Conservation (phyloP, 2,329 filamentous ascomycete species). For the Sporothrix dimorphospora region DNA sequence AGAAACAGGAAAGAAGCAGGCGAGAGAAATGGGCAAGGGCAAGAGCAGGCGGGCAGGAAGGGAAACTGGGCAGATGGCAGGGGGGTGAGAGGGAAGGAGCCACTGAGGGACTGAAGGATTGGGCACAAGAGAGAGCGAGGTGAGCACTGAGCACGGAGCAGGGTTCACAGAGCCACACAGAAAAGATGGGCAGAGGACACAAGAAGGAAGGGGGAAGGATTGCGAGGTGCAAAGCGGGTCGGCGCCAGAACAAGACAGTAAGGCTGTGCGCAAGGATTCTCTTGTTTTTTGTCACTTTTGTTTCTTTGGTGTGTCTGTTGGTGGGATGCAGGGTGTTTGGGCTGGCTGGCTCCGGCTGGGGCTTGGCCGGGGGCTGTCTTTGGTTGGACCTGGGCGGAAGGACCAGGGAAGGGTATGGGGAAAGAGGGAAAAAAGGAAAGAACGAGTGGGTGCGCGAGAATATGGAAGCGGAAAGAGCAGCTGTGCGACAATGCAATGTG, state of each 20-base stretch:
- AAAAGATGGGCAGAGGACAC: neutral
- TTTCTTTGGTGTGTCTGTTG: neutral
- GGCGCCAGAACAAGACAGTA: slow-evolving; percentile 10
- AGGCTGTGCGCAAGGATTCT: slow-evolving; percentile 21
- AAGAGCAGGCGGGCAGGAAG: slow-evolving; percentile 4
- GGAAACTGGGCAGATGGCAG: neutral
- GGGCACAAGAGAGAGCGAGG: neutral
- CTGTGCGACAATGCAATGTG: neutral
- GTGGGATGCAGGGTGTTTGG: neutral
- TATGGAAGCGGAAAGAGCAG: slow-evolving; percentile 4
- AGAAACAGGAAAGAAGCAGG: neutral
- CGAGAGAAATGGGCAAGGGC: neutral
- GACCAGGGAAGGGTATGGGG: neutral
- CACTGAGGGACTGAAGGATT: neutral
- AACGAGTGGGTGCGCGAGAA: neutral
- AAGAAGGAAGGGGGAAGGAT: slow-evolving; percentile 18
- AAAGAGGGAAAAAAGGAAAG: slow-evolving; percentile 1
- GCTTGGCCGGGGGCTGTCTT: neutral
- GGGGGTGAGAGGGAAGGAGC: neutral
- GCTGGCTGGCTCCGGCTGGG: neutral
- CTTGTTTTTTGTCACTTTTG: neutral
- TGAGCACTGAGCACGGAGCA: slow-evolving; percentile 1
- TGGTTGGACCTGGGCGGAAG: neutral
- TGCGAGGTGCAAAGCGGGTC: slow-evolving; percentile 8
- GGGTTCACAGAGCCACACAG: neutral